These are phyloP conservation scores for Penicillium hesseltinei DNA, from an alignment of 2,329 filamentous ascomycete species.

Conservation along the genomic window DNA sequence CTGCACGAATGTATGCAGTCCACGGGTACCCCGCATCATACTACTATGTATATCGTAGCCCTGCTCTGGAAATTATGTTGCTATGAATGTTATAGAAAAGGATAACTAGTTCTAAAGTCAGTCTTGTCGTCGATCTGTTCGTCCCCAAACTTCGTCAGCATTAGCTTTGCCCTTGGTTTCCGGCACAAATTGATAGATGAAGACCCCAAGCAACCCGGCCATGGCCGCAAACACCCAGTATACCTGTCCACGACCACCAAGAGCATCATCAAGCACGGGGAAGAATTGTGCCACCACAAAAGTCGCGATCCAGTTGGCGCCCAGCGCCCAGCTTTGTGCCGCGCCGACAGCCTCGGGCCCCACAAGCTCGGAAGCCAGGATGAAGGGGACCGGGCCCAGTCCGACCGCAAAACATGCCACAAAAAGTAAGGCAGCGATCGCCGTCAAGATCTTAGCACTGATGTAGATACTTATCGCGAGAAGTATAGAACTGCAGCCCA, in stretches of 20 bases:
- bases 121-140: conserved; percentile 43
- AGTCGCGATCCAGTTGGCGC: conserved; percentile 84
- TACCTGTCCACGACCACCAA: conserved; percentile 77
- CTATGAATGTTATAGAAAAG: neutral
- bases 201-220: conserved; percentile 66
- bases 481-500: conserved; percentile 73
- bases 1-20: neutral
- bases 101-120: conserved; percentile 16
- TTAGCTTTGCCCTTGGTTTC: conserved; percentile 85
- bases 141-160: conserved; percentile 87
- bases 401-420: conserved; percentile 88
- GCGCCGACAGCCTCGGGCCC: conserved; percentile 87
- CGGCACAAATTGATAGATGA: conserved; percentile 73
- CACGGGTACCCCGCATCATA: conserved; percentile 1
- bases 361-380: conserved; percentile 87
- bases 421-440: conserved; percentile 77
- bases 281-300: conserved; percentile 95
- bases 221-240: conserved; percentile 88
- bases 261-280: conserved; percentile 73
- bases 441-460: conserved; percentile 71
- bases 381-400: conserved; percentile 90
- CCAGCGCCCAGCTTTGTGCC: conserved; percentile 83
- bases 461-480: conserved; percentile 79
- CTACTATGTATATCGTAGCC: neutral
- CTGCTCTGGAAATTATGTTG: neutral